Evolutionary conservation across 345 rosid species (phyloP), one percentile per base, ranked within the genome.

Genomic region (Citrus hindsii): DNA sequence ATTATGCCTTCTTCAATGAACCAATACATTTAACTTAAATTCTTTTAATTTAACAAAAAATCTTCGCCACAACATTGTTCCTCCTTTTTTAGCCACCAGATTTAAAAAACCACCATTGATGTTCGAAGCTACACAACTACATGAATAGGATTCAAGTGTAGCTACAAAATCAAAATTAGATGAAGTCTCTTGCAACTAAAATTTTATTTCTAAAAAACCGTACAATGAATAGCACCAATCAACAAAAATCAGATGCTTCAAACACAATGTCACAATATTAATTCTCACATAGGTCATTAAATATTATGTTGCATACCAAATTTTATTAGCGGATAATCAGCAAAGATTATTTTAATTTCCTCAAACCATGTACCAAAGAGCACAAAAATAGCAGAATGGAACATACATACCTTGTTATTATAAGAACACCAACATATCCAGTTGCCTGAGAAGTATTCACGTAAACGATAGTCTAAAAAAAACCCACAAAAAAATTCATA

Each of bases 41-140:
- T 78, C 84, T 83, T 84, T 86, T 24, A 65, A 71, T 83, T 86
- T 87, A 60, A 83, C 73, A 69, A 69, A 16, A 35, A 37, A 7
- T 37, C 83, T 81, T 86, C 92, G 32, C 80, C 71, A 79, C 67
- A 19, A 62, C 80, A 71, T 67, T 81, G 66, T 73, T 85, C 84
- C 86, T 90, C 83, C 82, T 86, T 74, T 84, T 87, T 16, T 82
- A 83, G 58, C 69, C 76, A 82, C 74, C 75, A 19, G 88, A 65
- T 24, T 62, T 79, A 24, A 88, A 81, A 82, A 86, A 86, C 48
- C 81, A 37, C 79, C 84, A 87, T 58, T 4, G 93, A 90, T 6
- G 97, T 97, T 64, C 94, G 92, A 70, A 93, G 94, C 84, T 95
- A 96, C 82, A 90, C 95, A 81, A 89, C 90, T 69, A 95, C 89